Base-by-base conservation (phyloP, 495 filamentous ascomycete species). In the Tuber melanosporum region DNA sequence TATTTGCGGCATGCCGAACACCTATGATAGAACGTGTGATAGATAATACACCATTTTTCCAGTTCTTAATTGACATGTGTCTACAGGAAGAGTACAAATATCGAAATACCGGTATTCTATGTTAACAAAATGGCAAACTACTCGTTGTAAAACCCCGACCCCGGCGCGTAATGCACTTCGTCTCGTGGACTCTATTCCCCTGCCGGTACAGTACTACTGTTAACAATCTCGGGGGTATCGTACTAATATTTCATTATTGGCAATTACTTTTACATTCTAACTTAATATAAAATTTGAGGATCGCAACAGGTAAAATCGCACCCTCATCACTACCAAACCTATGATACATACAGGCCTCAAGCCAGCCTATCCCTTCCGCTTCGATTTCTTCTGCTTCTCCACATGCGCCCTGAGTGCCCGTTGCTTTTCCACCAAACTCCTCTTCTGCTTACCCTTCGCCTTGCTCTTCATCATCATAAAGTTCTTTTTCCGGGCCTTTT, bases 381-480 rank as follows among this genome's bases (percentile, higher is more conserved):
- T 95, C 69, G 94, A 93, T 73, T 90, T 91, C 87, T 95, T 97
- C 81, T 88, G 88, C 82, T 94, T 88, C 66, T 96, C 92, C 66
- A 92, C 87, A 85, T 98, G 94, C 71, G 89, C 92, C 85, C 89
- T 93, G 79, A 99, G 81, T 73, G 92, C 88, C 84, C 90, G 92
- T 79, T 89, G 88, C 70, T 91, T 93, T 82, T 97, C 91, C 62
- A 91, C 88, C 83, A 99, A 87, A 90, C 93, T 97, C 81, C 93
- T 88, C 91, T 97, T 98, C 83, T 92, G 91, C 87, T 98, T 98
- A 71, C 87, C 89, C 86, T 93, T 93, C 4, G 95, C 95, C 87
- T 98, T 98, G 71, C 94, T 93, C 52, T 98, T 84, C 44, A 94
- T 97, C 96, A 99, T 99, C 82, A 98, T 83, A 85, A 98, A 96